Percentiles rank a stretch among this genome's conserved stretches.
These are phyloP conservation scores for Ophiostoma himal-ulmi DNA, from an alignment of 2,329 filamentous ascomycete species.

Conservation along the genomic window DNA sequence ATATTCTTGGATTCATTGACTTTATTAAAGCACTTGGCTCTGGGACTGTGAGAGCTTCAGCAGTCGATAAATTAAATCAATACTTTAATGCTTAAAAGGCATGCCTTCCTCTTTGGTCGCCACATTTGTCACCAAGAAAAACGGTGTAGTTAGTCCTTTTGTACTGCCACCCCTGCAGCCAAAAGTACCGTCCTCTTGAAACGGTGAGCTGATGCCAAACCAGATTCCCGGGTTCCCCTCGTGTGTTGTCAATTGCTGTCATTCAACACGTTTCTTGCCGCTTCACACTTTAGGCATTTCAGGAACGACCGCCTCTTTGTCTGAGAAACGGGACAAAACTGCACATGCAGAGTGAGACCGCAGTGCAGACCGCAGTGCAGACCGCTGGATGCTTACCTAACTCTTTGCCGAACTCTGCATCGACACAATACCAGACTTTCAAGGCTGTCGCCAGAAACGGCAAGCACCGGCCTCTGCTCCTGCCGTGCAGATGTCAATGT, in stretches of 20 bases:
- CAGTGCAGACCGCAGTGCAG: neutral
- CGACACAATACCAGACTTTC: neutral
- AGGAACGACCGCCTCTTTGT: neutral
- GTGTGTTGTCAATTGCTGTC: neutral
- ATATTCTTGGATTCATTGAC: no score
- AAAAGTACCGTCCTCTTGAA: constrained; percentile 6
- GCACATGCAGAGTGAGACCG: no score
- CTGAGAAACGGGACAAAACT: neutral
- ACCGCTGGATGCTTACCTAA: neutral
- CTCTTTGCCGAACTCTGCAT: neutral
- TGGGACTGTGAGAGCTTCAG: neutral
- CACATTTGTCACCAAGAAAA: neutral
- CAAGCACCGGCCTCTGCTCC: neutral
- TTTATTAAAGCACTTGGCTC: no score
- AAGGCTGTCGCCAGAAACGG: neutral
- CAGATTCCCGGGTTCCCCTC: constrained; percentile 2
- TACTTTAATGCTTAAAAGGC: neutral
- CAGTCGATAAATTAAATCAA: neutral
- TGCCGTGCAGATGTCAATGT: neutral
- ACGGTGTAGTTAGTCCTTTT: constrained; percentile 7
- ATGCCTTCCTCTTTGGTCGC: neutral
- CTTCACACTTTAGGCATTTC: neutral
- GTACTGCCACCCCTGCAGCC: neutral
- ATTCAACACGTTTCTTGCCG: neutral
- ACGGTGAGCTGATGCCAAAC: constrained; percentile 12